These are phyloP conservation scores for Xanthoceras sorbifolium DNA, from an alignment of 345 rosid species.

Conservation along the genomic window DNA sequence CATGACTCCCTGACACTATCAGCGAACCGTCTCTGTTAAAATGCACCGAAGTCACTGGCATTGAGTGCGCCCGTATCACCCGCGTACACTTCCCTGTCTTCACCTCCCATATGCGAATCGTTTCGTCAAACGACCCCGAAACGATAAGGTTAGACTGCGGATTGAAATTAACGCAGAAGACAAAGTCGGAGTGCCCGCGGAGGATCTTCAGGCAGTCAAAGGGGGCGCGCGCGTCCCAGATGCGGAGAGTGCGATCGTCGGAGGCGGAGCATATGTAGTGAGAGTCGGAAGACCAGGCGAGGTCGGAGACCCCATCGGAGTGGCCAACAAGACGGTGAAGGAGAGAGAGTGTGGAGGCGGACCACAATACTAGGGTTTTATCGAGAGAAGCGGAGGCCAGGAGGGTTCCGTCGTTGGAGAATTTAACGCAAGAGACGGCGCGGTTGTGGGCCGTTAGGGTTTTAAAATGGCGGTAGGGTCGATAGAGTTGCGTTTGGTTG, in stretches of 20 bases:
- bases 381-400: constrained; percentile 91
- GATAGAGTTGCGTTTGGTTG: constrained; percentile 38
- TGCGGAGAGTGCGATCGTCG: constrained; percentile 89
- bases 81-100: constrained; percentile 75
- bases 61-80: constrained; percentile 66
- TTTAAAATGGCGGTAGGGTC: constrained; percentile 63
- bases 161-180: constrained; percentile 91
- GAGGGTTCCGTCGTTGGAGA: constrained; percentile 84
- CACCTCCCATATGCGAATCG: constrained; percentile 91
- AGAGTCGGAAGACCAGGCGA: constrained; percentile 95
- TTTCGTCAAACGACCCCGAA: constrained; percentile 88
- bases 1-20: constrained; percentile 88
- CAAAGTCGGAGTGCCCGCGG: constrained; percentile 69
- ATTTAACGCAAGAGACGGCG: constrained; percentile 89
- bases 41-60: constrained; percentile 83
- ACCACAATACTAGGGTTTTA: constrained; percentile 81
- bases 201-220: constrained; percentile 88
- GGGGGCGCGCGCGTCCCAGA: constrained; percentile 87
- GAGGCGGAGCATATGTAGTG: constrained; percentile 97
- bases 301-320: constrained; percentile 75
- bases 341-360: constrained; percentile 52
- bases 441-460: constrained; percentile 63
- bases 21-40: constrained; percentile 92
- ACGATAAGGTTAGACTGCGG: constrained; percentile 83
- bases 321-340: constrained; percentile 76